These are phyloP conservation scores for Globisporangium paroecandrum DNA, from an alignment of 352 stramenopile species.

Conservation along the genomic window DNA sequence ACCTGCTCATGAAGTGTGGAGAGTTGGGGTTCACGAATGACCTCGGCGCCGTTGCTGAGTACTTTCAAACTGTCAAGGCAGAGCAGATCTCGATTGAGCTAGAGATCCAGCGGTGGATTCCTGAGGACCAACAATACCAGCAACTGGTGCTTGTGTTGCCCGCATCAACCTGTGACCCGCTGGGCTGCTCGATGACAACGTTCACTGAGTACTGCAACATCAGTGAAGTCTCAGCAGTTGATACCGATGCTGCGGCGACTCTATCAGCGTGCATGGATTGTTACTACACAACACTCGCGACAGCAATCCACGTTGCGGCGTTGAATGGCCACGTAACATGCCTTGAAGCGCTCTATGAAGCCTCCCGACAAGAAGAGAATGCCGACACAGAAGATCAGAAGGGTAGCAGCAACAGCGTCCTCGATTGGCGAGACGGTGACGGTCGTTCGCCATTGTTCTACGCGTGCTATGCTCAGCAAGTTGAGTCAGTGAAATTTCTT, in stretches of 20 bases:
- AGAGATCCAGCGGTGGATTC: conserved; percentile 47
- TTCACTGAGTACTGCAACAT: conserved; percentile 53
- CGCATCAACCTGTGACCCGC: conserved; percentile 1
- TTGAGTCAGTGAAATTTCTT: conserved; percentile 43
- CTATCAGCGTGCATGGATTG: conserved; percentile 44
- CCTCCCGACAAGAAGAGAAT: not conserved
- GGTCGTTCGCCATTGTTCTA: conserved; percentile 72
- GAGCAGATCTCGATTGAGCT: conserved; percentile 24
- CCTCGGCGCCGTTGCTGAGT: conserved; percentile 16
- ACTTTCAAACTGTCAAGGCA: conserved; percentile 13
- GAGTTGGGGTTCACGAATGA: conserved; percentile 21
- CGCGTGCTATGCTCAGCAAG: conserved; percentile 56
- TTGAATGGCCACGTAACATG: conserved; percentile 51
- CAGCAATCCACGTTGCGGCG: conserved; percentile 53
- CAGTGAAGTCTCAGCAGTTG: conserved; percentile 7
- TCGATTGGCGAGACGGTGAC: conserved; percentile 61
- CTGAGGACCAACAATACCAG: conserved; percentile 39
- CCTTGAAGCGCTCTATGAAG: conserved; percentile 31
- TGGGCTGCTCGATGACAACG: conserved; percentile 52
- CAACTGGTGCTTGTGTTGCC: conserved; percentile 25
- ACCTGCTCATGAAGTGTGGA: conserved; percentile 44
- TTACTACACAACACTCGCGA: conserved; percentile 50
- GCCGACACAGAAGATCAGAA: conserved; percentile 2
- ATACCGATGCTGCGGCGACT: not conserved
- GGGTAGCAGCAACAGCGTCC: conserved; percentile 21